phyloP scores from a whole-genome alignment of 2,329 filamentous ascomycete genomes.

The Colletotrichum falcatum region DNA sequence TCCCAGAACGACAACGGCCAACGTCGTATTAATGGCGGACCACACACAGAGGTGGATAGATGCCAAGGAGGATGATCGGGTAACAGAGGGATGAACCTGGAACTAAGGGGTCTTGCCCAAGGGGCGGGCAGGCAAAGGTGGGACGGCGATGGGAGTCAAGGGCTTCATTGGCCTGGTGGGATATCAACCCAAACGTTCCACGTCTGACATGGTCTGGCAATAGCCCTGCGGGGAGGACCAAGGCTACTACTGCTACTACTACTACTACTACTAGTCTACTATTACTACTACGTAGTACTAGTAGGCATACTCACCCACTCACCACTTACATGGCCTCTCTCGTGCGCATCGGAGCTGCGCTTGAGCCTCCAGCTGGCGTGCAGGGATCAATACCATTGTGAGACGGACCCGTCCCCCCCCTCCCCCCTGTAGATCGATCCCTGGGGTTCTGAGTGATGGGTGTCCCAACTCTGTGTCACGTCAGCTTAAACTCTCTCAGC shows the following conservation, averaged over 20 bases:
- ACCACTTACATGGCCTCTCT: too few relatives aligned
- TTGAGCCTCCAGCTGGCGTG: slow-evolving; percentile 39
- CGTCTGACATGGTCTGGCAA: slow-evolving; percentile 32
- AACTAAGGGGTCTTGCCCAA: not conserved
- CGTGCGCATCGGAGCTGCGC: slow-evolving; percentile 14
- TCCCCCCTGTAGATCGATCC: slow-evolving; percentile 37
- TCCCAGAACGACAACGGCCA: not conserved
- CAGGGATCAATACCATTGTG: slow-evolving; percentile 40
- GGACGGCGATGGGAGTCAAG: slow-evolving; percentile 24
- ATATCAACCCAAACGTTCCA: slow-evolving; percentile 36
- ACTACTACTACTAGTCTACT: too few relatives aligned
- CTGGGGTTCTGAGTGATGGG: not conserved
- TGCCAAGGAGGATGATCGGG: not conserved
- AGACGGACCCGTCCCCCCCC: slow-evolving; percentile 34
- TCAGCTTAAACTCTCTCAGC: slow-evolving; percentile 19
- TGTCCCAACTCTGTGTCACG: slow-evolving; percentile 29
- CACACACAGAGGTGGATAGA: too few relatives aligned
- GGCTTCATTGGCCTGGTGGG: slow-evolving; percentile 37
- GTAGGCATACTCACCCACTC: too few relatives aligned
- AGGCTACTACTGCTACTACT: not conserved
- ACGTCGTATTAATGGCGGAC: not conserved
- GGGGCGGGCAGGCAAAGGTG: slow-evolving; percentile 17
- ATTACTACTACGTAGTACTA: too few relatives aligned
- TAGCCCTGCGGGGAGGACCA: slow-evolving; percentile 22
- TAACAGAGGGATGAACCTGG: slow-evolving; percentile 10